phyloP scores from a whole-genome alignment of 2,329 filamentous ascomycete genomes.

The Pleomassaria siparia region DNA sequence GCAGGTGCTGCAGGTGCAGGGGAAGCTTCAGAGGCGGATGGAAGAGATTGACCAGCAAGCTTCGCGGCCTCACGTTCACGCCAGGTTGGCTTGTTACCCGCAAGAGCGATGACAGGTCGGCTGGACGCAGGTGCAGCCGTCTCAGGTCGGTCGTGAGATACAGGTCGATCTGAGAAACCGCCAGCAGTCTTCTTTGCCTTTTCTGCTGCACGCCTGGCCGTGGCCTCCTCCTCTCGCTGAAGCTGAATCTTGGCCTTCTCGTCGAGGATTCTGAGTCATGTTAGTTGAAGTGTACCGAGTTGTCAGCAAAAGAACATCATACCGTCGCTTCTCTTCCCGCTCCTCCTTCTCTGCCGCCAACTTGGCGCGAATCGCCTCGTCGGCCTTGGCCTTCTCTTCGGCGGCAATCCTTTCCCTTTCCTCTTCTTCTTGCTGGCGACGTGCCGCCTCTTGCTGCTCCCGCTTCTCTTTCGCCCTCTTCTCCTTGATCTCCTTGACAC shows the following conservation, averaged over 20 bases:
- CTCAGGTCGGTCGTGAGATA: constrained; percentile 43
- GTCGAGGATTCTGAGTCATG: constrained; percentile 58
- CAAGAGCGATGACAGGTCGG: constrained; percentile 64
- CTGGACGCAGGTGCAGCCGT: constrained; percentile 45
- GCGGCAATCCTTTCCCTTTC: constrained; percentile 80
- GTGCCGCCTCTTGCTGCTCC: constrained; percentile 83
- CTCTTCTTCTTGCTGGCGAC: constrained; percentile 76
- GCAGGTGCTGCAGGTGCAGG: constrained; percentile 27
- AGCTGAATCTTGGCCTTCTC: constrained; percentile 67
- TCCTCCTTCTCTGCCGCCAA: constrained; percentile 69
- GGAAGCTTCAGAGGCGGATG: constrained; percentile 41
- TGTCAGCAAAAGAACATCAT: constrained; percentile 33
- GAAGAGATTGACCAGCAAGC: constrained; percentile 30
- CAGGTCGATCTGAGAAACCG: constrained; percentile 39
- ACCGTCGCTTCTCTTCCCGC: constrained; percentile 62
- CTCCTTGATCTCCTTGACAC: constrained; percentile 87
- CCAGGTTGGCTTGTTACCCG: constrained; percentile 68
- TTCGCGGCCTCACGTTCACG: constrained; percentile 68
- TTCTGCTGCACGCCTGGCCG: constrained; percentile 70
- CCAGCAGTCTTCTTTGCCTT: constrained; percentile 53
- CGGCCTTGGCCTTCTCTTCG: constrained; percentile 76
- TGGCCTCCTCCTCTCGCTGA: constrained; percentile 84
- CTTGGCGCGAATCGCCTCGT: constrained; percentile 76
- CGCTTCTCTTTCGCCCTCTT: constrained; percentile 78
- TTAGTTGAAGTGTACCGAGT: constrained; percentile 34